Evolutionary conservation across 2,329 filamentous ascomycete genomes (phyloP).

Genomic region (Aspergillus pseudotamarii): DNA sequence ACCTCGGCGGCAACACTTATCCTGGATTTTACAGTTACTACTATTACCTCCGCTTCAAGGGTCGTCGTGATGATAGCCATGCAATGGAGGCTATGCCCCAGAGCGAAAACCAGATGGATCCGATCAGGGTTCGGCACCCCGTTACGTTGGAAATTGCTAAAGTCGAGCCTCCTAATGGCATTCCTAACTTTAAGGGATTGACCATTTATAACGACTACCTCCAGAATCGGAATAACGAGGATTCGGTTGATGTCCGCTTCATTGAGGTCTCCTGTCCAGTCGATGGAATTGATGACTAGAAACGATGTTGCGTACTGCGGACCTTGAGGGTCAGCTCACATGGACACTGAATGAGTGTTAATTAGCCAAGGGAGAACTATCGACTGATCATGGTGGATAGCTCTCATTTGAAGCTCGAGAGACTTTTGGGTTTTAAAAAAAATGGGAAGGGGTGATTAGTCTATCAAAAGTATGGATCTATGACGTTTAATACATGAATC

Average conservation of each 20-base stretch:
- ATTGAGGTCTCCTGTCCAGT: background rate
- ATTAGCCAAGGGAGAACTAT: background rate
- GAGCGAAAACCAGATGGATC: background rate
- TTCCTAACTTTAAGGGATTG: background rate
- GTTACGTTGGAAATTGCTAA: slow-evolving; percentile 1
- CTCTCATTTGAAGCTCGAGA: background rate
- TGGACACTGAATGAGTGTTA: background rate
- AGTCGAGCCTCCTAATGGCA: background rate
- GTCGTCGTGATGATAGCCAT: background rate
- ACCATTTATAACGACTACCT: background rate
- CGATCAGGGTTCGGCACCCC: background rate
- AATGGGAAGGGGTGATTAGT: background rate
- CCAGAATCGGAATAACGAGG: background rate
- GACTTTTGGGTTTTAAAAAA: background rate
- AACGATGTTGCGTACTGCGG: background rate
- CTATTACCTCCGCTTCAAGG: slow-evolving; percentile 4
- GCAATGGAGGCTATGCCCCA: background rate
- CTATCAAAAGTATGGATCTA: background rate
- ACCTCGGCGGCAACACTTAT: slow-evolving; percentile 1
- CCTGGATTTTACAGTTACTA: slow-evolving; percentile 1
- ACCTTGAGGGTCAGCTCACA: background rate
- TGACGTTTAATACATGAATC: no score
- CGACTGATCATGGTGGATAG: background rate
- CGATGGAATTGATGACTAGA: background rate
- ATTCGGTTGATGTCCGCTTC: background rate